Evolutionary conservation across 2,329 filamentous ascomycete genomes (phyloP).

Genomic region (Phyllosticta citriasiana): DNA sequence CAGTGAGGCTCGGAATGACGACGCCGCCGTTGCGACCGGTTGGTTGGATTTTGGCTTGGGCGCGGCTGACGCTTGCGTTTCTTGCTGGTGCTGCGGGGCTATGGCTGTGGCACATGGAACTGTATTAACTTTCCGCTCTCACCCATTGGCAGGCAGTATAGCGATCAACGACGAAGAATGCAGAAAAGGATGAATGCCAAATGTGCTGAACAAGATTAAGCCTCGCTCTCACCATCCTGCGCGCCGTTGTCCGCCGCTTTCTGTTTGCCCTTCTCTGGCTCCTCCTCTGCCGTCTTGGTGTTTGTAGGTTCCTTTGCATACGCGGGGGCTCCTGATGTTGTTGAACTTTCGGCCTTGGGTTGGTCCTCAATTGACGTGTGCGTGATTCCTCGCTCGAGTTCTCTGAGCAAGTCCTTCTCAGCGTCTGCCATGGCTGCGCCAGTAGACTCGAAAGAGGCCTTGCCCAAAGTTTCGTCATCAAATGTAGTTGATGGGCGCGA

Average conservation of each 20-base stretch:
- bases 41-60: neutral
- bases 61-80: neutral
- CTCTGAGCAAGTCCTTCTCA: conserved; percentile 2
- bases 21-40: neutral
- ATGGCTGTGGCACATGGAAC: neutral
- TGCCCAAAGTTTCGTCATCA: neutral
- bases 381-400: neutral
- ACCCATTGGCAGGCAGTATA: neutral
- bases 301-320: neutral
- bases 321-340: neutral
- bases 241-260: conserved; percentile 5
- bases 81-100: neutral
- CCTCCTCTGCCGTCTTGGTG: neutral
- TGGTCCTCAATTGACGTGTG: neutral
- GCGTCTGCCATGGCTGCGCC: conserved; percentile 1
- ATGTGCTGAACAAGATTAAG: conserved; percentile 6
- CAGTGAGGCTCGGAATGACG: conserved; percentile 5
- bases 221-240: conserved; percentile 5
- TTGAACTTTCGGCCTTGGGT: neutral
- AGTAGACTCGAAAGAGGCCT: conserved; percentile 4
- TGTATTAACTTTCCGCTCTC: conserved; percentile 6
- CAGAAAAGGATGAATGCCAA: conserved; percentile 6
- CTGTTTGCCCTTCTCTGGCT: conserved; percentile 8
- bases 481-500: neutral
- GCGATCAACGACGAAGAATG: neutral